Conservation (phyloP, 129 eudicot genomes). For the Artemisia tridentata region DNA sequence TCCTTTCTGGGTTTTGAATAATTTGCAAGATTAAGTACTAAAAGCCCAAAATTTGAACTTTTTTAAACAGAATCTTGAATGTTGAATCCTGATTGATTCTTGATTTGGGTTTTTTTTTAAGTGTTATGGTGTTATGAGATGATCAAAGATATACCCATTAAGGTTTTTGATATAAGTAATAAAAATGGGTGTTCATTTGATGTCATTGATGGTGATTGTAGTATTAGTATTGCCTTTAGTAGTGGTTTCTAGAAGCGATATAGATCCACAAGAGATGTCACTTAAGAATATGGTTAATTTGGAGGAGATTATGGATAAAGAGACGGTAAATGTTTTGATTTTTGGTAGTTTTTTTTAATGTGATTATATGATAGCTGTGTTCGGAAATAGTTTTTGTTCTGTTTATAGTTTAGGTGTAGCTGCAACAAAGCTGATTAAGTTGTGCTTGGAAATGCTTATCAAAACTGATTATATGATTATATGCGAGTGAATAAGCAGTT, state of each 20-base stretch:
- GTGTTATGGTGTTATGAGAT: conserved; percentile 32
- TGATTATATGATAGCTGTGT: too few species aligned
- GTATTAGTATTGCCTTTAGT: conserved; percentile 15
- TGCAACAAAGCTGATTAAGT: too few species aligned
- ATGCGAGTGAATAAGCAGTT: too few species aligned
- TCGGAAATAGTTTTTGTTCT: too few species aligned
- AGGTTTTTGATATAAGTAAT: not conserved
- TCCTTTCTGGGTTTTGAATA: conserved; percentile 1
- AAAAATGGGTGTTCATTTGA: conserved; percentile 28
- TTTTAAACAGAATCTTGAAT: not conserved
- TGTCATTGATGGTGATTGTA: conserved; percentile 11
- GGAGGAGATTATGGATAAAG: conserved; percentile 26
- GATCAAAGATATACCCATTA: conserved; percentile 25
- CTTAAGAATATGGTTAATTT: conserved; percentile 20
- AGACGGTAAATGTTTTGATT: conserved; percentile 18
- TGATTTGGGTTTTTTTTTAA: not conserved
- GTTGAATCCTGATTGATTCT: not conserved
- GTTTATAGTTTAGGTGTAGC: too few species aligned
- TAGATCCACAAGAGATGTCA: conserved; percentile 6
- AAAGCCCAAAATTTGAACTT: conserved; percentile 1
- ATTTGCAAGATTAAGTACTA: conserved; percentile 11
- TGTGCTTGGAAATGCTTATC: too few species aligned
- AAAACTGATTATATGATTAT: too few species aligned
- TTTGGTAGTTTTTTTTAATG: too few species aligned
- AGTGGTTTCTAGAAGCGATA: conserved; percentile 25